Evolutionary conservation across 2,329 filamentous ascomycete species (phyloP), one percentile per base, ranked within the genome.

Genomic region (Coniochaeta sp.): DNA sequence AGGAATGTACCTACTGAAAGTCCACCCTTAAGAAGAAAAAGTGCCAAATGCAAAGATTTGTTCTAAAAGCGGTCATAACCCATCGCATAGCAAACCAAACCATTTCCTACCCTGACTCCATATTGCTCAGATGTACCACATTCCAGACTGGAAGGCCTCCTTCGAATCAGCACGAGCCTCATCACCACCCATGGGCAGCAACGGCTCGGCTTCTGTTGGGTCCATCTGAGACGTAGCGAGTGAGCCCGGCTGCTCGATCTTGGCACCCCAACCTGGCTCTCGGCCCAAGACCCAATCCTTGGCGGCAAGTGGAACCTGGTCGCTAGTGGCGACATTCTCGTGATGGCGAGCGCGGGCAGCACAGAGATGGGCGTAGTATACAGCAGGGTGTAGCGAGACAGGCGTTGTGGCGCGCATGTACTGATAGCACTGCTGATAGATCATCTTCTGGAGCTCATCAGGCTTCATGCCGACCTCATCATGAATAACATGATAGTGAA

Each of bases 311-410:
- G 71, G 77, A 70, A 68, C 81, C 75, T 63, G 72, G 16, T 77
- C 75, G 17, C 77, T 81, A 0, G 77, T 70, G 0, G 76, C 69
- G 3, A 76, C 65, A 61, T 79, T 72, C 68, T 93, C 87, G 65
- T 99, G 95, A 3, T 86, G 79, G 59, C 87, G 86, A 22, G 90
- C 91, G 57, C 95, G 90, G 61, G 86, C 85, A 9, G 91, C 89
- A 36, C 93, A 92, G 64, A 99, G 76, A 74, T 99, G 95, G 0
- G 96, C 92, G 67, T 99, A 99, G 80, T 99, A 99, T 0, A 98
- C 89, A 0, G 95, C 92, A 0, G 95, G 95, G 65, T 87, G 90
- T 0, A 95, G 75, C 0, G 93, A 97, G 0, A 99, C 93, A 0
- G 95, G 91, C 0, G 93, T 98, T 0, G 93, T 98, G 0, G 93